Base-by-base conservation (phyloP, 2,329 filamentous ascomycete species). In the Pyrenochaeta sp. region DNA sequence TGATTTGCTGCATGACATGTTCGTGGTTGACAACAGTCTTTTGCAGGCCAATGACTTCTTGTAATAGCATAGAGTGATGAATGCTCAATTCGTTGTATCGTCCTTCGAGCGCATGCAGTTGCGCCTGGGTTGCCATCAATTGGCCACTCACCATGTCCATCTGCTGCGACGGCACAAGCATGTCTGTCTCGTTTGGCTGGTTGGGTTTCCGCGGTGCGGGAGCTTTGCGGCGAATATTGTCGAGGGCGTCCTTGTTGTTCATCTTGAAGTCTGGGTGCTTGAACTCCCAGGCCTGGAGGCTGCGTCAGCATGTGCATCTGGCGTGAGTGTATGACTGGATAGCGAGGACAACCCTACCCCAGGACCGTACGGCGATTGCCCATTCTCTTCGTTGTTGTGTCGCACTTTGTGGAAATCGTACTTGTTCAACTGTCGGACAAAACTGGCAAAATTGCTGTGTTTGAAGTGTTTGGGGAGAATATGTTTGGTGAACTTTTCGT, bases 391-490 rank as follows among this genome's bases (percentile, higher is more conserved):
- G 56, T 90, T 95, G 63, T 92, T 89, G 65, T 88, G 89, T 55
- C 94, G 84, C 53, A 97, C 92, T 79, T 99, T 99, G 79, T 99
- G 94, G 61, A 99, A 99, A 68, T 96, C 92, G 72, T 96, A 96
- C 71, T 96, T 96, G 77, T 96, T 96, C 45, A 96, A 77, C 71
- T 96, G 92, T 35, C 92, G 88, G 45, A 96, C 92, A 68, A 96
- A 96, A 73, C 91, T 96, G 21, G 92, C 92, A 76, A 96, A 96
- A 72, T 96, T 96, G 81, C 90, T 96, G 75, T 97, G 94, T 74
- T 99, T 99, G 80, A 99, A 99, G 65, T 97, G 91, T 69, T 97
- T 96, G 2, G 94, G 94, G 11, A 99, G 83, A 61, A 99, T 96
- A 26, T 89, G 88, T 71, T 96, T 96, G 15, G 94, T 97, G 67